Percentiles rank a stretch among this genome's conserved stretches.
These are phyloP conservation scores for Echria macrotheca DNA, from an alignment of 495 filamentous ascomycete species.

Conservation along the genomic window DNA sequence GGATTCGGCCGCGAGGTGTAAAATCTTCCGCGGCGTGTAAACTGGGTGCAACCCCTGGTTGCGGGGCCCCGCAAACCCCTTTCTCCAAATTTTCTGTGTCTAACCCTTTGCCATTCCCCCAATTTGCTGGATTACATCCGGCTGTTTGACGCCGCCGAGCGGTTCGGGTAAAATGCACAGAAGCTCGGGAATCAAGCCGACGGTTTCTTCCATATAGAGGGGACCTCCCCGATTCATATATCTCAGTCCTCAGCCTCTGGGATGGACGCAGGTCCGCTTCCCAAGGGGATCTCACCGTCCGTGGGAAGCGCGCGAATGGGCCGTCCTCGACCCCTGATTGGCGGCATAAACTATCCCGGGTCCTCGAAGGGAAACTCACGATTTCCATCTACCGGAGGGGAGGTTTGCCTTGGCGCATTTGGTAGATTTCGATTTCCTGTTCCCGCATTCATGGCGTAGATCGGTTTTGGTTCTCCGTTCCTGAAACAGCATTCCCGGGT, in stretches of 20 bases:
- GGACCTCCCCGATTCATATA: too few relatives aligned
- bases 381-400: too few relatives aligned
- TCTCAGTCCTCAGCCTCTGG: too few relatives aligned
- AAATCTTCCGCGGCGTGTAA: too few relatives aligned
- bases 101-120: background rate
- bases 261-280: background rate
- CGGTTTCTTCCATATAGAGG: background rate
- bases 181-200: too few relatives aligned
- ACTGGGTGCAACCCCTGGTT: background rate
- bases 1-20: too few relatives aligned
- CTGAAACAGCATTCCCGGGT: too few relatives aligned
- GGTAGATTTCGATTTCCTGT: too few relatives aligned
- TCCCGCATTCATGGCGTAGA: too few relatives aligned
- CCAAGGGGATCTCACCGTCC: background rate
- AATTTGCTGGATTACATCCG: background rate
- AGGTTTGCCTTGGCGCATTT: too few relatives aligned
- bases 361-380: too few relatives aligned
- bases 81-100: background rate
- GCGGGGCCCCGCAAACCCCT: background rate
- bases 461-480: too few relatives aligned
- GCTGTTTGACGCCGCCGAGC: background rate
- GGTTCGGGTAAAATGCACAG: background rate
- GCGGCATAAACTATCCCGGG: background rate
- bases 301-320: background rate
- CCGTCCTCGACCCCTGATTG: background rate